Conservation (phyloP, 1,139 yeast species). For the Zygotorulaspora mrakii region DNA sequence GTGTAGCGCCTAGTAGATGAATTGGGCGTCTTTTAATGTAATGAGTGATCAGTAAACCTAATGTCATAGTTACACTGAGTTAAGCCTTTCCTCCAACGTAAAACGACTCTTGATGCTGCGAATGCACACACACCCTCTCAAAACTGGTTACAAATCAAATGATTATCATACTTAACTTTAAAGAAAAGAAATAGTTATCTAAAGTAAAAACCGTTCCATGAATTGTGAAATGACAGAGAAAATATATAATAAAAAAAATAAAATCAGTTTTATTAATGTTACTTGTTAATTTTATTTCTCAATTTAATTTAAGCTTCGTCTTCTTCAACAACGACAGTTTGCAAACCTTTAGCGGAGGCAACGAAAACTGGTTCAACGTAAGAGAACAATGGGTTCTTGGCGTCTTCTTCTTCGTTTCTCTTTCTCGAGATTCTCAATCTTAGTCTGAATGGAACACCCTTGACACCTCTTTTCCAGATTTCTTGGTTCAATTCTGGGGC, state of each 20-base stretch:
- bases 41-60: constrained; percentile 37
- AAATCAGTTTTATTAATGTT: constrained; percentile 7
- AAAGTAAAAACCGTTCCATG: constrained; percentile 14
- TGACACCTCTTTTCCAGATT: constrained; percentile 99
- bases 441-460: constrained; percentile 97
- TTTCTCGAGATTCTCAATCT: constrained; percentile 99
- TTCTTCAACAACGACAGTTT: constrained; percentile 95
- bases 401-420: constrained; percentile 99
- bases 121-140: too few species aligned
- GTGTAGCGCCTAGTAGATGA: constrained; percentile 7
- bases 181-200: constrained; percentile 10
- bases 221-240: constrained; percentile 13
- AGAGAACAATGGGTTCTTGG: constrained; percentile 97
- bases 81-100: neutral
- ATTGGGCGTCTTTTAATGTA: constrained; percentile 34
- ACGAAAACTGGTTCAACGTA: constrained; percentile 97
- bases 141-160: constrained; percentile 10
- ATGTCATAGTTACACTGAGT: constrained; percentile 41
- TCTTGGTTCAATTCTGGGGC: constrained; percentile 98
- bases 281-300: constrained; percentile 13
- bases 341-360: constrained; percentile 94
- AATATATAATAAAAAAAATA: constrained; percentile 12
- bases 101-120: constrained; percentile 4
- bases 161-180: constrained; percentile 11
- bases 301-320: constrained; percentile 57